Conservation (phyloP, 352 stramenopile genomes). For the Phytophthora ramorum region DNA sequence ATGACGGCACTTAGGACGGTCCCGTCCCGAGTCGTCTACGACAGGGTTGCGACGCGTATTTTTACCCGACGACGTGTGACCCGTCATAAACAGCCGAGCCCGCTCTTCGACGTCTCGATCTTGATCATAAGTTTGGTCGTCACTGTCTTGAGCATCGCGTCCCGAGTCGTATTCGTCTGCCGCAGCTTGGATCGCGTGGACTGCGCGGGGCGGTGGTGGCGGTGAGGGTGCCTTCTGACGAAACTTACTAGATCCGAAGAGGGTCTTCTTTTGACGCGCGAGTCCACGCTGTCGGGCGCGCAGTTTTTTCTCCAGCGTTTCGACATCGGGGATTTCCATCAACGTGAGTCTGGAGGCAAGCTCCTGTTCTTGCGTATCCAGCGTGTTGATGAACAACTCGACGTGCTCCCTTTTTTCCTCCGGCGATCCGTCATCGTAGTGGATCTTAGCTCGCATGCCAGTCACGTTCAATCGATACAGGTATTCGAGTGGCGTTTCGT, state of each 20-base stretch:
- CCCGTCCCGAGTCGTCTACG: background rate
- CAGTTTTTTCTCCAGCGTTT: constrained; percentile 9
- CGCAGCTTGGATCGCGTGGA: constrained; percentile 18
- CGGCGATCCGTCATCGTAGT: too few relatives aligned
- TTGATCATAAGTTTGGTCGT: constrained; percentile 7
- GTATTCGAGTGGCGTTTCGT: constrained; percentile 12
- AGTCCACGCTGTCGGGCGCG: constrained; percentile 7
- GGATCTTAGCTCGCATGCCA: too few relatives aligned
- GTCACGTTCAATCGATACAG: constrained; percentile 14
- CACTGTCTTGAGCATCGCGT: background rate
- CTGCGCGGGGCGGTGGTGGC: background rate
- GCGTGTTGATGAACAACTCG: constrained; percentile 15
- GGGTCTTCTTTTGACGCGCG: background rate
- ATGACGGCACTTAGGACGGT: constrained; percentile 7
- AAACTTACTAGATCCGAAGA: constrained; percentile 11
- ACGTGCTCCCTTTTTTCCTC: too few relatives aligned
- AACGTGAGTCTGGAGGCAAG: background rate
- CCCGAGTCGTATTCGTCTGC: constrained; percentile 7
- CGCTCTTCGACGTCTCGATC: constrained; percentile 13
- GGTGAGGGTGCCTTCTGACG: constrained; percentile 5
- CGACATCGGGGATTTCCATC: constrained; percentile 2
- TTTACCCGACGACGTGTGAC: too few relatives aligned
- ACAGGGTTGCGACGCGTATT: too few relatives aligned
- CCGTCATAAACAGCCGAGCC: background rate
- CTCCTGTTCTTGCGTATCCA: constrained; percentile 1